Evolutionary conservation across 1,139 yeast species (phyloP).

Genomic region (Yamadazyma atlantica): DNA sequence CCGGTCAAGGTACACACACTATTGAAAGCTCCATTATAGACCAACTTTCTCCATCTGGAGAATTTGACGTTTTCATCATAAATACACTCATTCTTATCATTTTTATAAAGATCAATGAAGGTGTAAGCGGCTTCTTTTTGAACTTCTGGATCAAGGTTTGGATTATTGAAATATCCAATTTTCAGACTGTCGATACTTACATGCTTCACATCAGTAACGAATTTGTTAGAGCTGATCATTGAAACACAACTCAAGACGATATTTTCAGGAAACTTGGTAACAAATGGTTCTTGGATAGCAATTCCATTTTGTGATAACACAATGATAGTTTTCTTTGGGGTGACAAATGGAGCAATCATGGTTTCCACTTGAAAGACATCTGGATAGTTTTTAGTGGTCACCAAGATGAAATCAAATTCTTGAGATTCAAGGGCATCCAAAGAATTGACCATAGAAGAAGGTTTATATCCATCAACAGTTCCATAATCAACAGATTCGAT

Average conservation of each 20-base stretch:
- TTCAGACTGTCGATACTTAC: slow-evolving; percentile 29
- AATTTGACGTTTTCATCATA: slow-evolving; percentile 20
- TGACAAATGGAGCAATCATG: slow-evolving; percentile 12
- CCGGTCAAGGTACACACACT: slow-evolving; percentile 33
- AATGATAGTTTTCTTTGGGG: slow-evolving; percentile 18
- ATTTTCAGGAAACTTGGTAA: slow-evolving; percentile 12
- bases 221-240: slow-evolving; percentile 25
- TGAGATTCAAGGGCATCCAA: slow-evolving; percentile 22
- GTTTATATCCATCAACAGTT: slow-evolving; percentile 23
- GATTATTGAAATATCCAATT: slow-evolving; percentile 16
- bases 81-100: slow-evolving; percentile 13
- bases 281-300: slow-evolving; percentile 23
- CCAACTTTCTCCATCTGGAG: slow-evolving; percentile 32
- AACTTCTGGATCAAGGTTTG: slow-evolving; percentile 5
- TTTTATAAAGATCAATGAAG: slow-evolving; percentile 27
- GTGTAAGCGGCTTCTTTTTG: slow-evolving; percentile 10
- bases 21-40: slow-evolving; percentile 37
- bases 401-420: slow-evolving; percentile 32
- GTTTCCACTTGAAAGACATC: slow-evolving; percentile 17
- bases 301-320: slow-evolving; percentile 35
- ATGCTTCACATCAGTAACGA: slow-evolving; percentile 23
- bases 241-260: slow-evolving; percentile 26
- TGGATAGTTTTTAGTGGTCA: slow-evolving; percentile 36
- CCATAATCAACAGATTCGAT: slow-evolving; percentile 29
- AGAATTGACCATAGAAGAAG: slow-evolving; percentile 23